phyloP scores from a whole-genome alignment of 139 green algal genomes.

The Chlorokybus atmophyticus region DNA sequence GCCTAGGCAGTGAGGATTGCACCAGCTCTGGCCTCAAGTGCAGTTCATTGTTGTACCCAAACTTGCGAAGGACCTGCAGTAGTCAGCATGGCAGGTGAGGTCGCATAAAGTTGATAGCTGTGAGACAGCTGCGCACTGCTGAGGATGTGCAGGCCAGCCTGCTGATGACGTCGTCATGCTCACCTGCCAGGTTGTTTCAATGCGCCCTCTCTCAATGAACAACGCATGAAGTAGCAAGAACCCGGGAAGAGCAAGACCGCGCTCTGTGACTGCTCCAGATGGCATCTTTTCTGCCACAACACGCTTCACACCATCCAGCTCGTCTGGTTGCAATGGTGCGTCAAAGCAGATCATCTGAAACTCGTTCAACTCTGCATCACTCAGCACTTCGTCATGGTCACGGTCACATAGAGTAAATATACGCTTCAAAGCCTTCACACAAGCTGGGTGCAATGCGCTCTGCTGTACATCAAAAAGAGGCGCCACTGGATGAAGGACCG shows the following conservation, averaged over 20 bases:
- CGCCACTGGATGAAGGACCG: slow-evolving; percentile 72
- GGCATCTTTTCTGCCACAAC: slow-evolving; percentile 63
- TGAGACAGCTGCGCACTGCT: neutral
- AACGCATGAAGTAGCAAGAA: slow-evolving; percentile 89
- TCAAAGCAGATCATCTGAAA: slow-evolving; percentile 55
- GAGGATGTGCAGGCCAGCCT: neutral
- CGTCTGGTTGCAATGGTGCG: slow-evolving; percentile 52
- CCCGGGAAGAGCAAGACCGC: slow-evolving; percentile 69
- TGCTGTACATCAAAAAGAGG: slow-evolving; percentile 63
- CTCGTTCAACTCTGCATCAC: slow-evolving; percentile 65
- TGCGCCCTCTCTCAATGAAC: slow-evolving; percentile 80
- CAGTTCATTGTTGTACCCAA: slow-evolving; percentile 16
- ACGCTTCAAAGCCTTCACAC: slow-evolving; percentile 59
- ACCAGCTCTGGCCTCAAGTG: slow-evolving; percentile 5
- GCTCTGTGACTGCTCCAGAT: slow-evolving; percentile 14
- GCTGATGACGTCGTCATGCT: neutral
- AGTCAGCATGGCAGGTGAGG: neutral
- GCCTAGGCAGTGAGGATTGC: neutral
- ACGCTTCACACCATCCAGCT: slow-evolving; percentile 74
- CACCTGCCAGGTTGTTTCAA: slow-evolving; percentile 78
- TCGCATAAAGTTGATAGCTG: neutral
- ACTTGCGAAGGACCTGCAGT: slow-evolving; percentile 15
- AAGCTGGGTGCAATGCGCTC: slow-evolving; percentile 42
- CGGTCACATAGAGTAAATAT: slow-evolving; percentile 74
- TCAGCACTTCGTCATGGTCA: slow-evolving; percentile 57